A percentile compares a stretch with the other conserved stretches of the same genome.
Conservation (phyloP, 108 stramenopile species). For the Cyclostephanos invisitatus region DNA sequence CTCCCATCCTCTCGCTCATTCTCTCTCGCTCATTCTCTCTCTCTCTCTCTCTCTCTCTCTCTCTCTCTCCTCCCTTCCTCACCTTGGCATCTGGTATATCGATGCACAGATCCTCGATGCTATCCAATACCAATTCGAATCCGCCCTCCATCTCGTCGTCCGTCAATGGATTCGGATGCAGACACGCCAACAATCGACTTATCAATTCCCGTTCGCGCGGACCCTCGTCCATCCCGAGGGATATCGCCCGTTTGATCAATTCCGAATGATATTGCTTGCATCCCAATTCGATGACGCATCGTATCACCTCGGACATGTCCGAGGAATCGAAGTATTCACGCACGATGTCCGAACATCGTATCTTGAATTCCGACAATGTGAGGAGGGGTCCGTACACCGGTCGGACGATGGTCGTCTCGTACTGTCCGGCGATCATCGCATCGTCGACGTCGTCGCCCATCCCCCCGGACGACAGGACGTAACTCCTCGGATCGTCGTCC, state of each 20-base stretch:
- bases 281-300: conserved; percentile 72
- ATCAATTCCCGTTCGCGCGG: conserved; percentile 88
- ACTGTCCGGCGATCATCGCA: conserved; percentile 21
- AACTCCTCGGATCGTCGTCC: conserved; percentile 55
- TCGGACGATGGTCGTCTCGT: conserved; percentile 39
- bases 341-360: conserved; percentile 65
- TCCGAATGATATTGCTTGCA: conserved; percentile 78
- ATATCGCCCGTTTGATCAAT: conserved; percentile 81
- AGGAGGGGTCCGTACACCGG: conserved; percentile 80
- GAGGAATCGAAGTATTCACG: conserved; percentile 80
- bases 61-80: conserved; percentile 4
- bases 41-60: background rate
- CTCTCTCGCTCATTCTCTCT: too few species aligned
- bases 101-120: conserved; percentile 81
- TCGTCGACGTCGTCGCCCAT: background rate
- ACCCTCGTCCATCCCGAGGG: conserved; percentile 76
- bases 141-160: conserved; percentile 81
- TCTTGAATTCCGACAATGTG: conserved; percentile 84
- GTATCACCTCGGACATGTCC: conserved; percentile 78
- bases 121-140: conserved; percentile 85
- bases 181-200: conserved; percentile 76
- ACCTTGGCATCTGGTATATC: conserved; percentile 91
- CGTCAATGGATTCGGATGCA: conserved; percentile 81
- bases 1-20: too few species aligned
- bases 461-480: conserved; percentile 52